Evolutionary conservation across 2,329 filamentous ascomycete genomes (phyloP).

Genomic region (Fusarium sp.): DNA sequence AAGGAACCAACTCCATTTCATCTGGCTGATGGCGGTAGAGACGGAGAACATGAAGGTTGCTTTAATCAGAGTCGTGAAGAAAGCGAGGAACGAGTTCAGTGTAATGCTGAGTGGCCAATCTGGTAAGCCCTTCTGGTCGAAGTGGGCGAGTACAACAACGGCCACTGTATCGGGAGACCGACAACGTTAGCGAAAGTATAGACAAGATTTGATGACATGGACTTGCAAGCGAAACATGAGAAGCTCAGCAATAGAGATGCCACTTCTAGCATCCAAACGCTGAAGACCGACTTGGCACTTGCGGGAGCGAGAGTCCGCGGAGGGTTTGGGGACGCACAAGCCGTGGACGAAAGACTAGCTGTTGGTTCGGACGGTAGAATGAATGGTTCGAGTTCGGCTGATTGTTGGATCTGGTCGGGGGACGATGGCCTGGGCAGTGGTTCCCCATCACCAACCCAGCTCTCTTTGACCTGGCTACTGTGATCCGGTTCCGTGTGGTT

Average conservation of each 20-base stretch:
- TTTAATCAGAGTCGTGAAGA: not conserved
- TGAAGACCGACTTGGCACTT: not conserved
- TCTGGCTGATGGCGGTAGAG: not conserved
- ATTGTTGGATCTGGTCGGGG: not conserved
- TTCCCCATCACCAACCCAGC: not conserved
- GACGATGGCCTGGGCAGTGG: not conserved
- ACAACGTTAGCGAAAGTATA: too few relatives aligned
- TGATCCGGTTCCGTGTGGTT: not conserved
- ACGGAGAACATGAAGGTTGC: not conserved
- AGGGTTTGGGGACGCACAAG: not conserved
- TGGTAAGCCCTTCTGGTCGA: not conserved
- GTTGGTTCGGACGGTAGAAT: not conserved
- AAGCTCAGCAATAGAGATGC: not conserved
- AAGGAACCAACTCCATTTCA: not conserved
- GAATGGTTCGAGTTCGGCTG: not conserved
- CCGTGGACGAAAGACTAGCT: not conserved
- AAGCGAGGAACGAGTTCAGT: not conserved
- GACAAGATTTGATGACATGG: too few relatives aligned
- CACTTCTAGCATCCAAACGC: not conserved
- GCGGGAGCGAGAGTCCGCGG: fast-evolving
- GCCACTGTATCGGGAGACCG: not conserved
- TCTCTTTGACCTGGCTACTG: not conserved
- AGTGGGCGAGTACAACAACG: not conserved
- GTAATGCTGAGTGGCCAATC: not conserved
- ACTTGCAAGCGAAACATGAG: not conserved